Percentiles rank a stretch among this genome's conserved stretches.
Evolutionary conservation across 2,329 filamentous ascomycete genomes (phyloP).

Genomic region (Fusarium hostae): DNA sequence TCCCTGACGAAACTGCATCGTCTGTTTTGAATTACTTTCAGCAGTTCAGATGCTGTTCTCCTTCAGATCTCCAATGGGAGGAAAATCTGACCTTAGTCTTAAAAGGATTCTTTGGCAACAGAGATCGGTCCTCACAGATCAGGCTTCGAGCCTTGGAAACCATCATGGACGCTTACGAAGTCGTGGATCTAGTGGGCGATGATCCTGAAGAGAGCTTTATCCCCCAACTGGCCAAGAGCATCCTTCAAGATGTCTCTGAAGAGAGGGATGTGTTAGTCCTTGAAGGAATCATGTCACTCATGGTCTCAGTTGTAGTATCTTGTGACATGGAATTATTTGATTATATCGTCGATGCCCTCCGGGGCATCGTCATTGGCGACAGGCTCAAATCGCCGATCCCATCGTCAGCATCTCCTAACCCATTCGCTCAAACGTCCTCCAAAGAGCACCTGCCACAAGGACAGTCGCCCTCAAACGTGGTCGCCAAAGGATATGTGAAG

Average conservation of each 20-base stretch:
- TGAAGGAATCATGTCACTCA: conserved; percentile 71
- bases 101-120: conserved; percentile 71
- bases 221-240: conserved; percentile 67
- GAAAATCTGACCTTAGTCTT: conserved; percentile 70
- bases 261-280: conserved; percentile 75
- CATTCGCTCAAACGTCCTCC: conserved; percentile 31
- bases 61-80: conserved; percentile 76
- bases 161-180: conserved; percentile 68
- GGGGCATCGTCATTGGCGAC: conserved; percentile 61
- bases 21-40: conserved; percentile 75
- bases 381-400: conserved; percentile 56
- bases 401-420: conserved; percentile 44
- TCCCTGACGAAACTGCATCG: conserved; percentile 72
- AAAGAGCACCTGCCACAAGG: conserved; percentile 45
- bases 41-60: conserved; percentile 76
- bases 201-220: conserved; percentile 68
- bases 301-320: conserved; percentile 71
- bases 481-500: conserved; percentile 75
- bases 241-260: conserved; percentile 69
- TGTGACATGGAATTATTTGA: conserved; percentile 69
- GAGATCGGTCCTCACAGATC: conserved; percentile 68
- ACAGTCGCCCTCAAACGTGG: conserved; percentile 74
- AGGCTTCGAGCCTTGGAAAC: conserved; percentile 71
- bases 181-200: conserved; percentile 67
- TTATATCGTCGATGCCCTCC: conserved; percentile 65